Evolutionary conservation across 2,329 filamentous ascomycete species (phyloP).

Genomic region (Fusarium humuli): DNA sequence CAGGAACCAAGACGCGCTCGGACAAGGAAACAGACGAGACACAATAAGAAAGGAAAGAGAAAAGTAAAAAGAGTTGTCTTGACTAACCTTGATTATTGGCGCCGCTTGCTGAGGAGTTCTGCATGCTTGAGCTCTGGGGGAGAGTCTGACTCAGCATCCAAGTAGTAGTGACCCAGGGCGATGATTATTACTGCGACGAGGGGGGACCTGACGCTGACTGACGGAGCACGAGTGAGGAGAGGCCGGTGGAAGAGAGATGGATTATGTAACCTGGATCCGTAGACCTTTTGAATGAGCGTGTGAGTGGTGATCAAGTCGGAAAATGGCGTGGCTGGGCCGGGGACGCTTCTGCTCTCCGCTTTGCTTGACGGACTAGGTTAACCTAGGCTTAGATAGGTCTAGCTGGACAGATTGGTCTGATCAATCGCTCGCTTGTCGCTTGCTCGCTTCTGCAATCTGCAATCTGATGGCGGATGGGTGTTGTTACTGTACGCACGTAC

Average conservation of each 20-base stretch:
- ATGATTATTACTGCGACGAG: conserved; percentile 49
- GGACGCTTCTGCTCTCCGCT: conserved; percentile 34
- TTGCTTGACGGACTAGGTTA: conserved; percentile 25
- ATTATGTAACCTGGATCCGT: conserved; percentile 47
- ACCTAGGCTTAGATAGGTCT: conserved; percentile 6
- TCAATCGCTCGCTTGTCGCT: conserved; percentile 30
- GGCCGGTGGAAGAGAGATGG: conserved; percentile 40
- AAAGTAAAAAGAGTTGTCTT: conserved; percentile 38
- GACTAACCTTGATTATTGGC: conserved; percentile 51
- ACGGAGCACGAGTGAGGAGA: conserved; percentile 42
- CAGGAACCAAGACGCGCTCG: conserved; percentile 20
- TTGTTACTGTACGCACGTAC: conserved; percentile 24
- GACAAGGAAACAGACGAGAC: conserved; percentile 29
- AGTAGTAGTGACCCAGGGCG: conserved; percentile 44
- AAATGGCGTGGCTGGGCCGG: conserved; percentile 49
- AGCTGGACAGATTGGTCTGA: neutral
- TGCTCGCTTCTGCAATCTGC: conserved; percentile 22
- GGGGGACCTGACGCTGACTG: conserved; percentile 44
- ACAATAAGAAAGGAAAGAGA: conserved; percentile 22
- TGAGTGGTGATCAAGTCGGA: conserved; percentile 39
- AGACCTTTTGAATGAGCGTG: conserved; percentile 32
- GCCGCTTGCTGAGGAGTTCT: conserved; percentile 50
- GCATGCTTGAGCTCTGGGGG: conserved; percentile 48
- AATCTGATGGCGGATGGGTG: conserved; percentile 13
- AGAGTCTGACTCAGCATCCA: conserved; percentile 53